phyloP scores from a whole-genome alignment of 108 stramenopile genomes.

The Cyclostephanos tholiformis region DNA sequence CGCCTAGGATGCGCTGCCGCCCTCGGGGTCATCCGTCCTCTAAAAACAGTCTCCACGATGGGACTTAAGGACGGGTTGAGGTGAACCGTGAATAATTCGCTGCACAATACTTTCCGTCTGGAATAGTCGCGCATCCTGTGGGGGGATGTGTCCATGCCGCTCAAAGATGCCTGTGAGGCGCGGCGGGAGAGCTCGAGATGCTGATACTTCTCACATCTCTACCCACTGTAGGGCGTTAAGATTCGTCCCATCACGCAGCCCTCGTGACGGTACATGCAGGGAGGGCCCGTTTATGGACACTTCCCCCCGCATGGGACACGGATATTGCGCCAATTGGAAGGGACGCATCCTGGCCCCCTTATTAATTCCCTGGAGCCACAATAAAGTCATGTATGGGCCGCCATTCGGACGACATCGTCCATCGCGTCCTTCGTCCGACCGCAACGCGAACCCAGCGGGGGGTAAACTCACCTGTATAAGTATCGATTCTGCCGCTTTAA shows the following conservation, averaged over 20 bases:
- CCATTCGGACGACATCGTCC: neutral
- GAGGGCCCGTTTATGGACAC: neutral
- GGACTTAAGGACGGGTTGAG: neutral
- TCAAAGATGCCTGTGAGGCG: neutral
- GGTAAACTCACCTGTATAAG: neutral
- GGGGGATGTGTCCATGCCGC: neutral
- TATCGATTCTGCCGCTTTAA: neutral
- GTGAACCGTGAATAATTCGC: neutral
- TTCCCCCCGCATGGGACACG: neutral
- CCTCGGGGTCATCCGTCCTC: neutral
- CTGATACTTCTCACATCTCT: neutral
- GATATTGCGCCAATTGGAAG: neutral
- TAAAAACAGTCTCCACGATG: neutral
- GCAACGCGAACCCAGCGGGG: no score
- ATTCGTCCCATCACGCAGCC: neutral
- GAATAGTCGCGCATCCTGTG: neutral
- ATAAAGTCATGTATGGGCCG: neutral
- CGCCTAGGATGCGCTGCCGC: neutral
- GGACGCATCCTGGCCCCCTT: neutral
- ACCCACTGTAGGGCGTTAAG: neutral
- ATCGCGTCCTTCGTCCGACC: neutral
- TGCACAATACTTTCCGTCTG: neutral
- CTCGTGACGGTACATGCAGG: neutral
- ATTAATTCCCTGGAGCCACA: neutral
- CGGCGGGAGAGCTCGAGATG: neutral